Conservation (phyloP, 2,329 filamentous ascomycete genomes). For the Fusarium musae region DNA sequence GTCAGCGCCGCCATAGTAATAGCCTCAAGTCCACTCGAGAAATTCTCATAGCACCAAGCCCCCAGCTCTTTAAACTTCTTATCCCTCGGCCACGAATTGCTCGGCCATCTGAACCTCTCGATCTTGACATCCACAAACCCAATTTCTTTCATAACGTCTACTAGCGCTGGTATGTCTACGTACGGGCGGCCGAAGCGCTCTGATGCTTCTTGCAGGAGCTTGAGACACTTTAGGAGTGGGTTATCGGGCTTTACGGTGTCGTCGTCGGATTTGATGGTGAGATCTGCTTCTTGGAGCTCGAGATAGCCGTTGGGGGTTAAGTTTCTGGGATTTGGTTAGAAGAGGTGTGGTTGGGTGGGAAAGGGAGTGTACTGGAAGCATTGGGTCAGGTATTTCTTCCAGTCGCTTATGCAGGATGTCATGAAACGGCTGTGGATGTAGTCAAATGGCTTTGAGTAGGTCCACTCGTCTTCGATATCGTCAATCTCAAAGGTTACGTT, state of each 20-base stretch:
- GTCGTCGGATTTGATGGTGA: background rate
- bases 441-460: background rate
- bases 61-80: background rate
- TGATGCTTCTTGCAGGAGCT: background rate
- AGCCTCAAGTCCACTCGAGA: background rate
- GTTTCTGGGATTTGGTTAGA: background rate
- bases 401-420: background rate
- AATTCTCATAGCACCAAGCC: background rate
- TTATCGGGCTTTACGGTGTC: background rate
- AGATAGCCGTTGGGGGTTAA: background rate
- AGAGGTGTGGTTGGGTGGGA: accelerated
- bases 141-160: background rate
- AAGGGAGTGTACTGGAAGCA: background rate
- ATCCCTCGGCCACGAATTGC: background rate
- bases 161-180: background rate
- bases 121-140: background rate
- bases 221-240: background rate
- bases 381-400: background rate
- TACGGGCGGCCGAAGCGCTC: background rate
- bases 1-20: background rate
- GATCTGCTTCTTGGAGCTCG: background rate
- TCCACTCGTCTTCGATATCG: background rate
- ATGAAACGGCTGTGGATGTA: background rate
- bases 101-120: background rate
- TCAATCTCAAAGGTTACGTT: background rate